A percentile compares a stretch with the other conserved stretches of the same genome.
Conservation (phyloP, 1,139 yeast genomes). For the Blastobotrys persicus region DNA sequence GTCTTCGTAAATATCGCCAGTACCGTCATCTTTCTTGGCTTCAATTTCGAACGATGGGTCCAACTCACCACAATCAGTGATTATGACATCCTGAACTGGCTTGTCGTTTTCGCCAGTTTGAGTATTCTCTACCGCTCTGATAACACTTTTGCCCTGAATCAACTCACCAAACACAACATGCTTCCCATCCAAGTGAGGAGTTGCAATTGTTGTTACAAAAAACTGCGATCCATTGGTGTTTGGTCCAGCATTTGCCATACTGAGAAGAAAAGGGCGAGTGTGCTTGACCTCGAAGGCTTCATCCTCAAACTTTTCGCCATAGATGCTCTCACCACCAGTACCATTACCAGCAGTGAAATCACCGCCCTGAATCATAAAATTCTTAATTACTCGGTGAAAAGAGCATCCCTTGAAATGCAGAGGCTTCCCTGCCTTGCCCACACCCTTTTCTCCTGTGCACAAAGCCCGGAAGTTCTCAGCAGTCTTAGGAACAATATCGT, state of each 20-base stretch:
- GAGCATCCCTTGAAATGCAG: slow-evolving; percentile 72
- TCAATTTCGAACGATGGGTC: slow-evolving; percentile 50
- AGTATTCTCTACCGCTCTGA: slow-evolving; percentile 70
- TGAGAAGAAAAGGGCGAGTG: slow-evolving; percentile 79
- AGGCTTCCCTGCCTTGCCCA: slow-evolving; percentile 60
- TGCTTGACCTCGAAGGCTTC: slow-evolving; percentile 79
- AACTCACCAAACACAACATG: slow-evolving; percentile 97
- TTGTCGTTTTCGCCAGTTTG: slow-evolving; percentile 69
- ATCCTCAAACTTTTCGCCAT: slow-evolving; percentile 93
- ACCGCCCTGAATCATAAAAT: slow-evolving; percentile 59
- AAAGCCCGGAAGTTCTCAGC: slow-evolving; percentile 89
- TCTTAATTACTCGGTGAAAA: slow-evolving; percentile 88
- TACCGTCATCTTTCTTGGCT: slow-evolving; percentile 66
- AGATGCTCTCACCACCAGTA: slow-evolving; percentile 92
- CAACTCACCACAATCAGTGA: slow-evolving; percentile 77
- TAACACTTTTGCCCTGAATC: slow-evolving; percentile 74
- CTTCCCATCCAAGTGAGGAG: slow-evolving; percentile 86
- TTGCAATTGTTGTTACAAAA: slow-evolving; percentile 78
- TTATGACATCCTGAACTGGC: slow-evolving; percentile 64
- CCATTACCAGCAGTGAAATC: slow-evolving; percentile 90
- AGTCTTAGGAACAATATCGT: slow-evolving; percentile 85
- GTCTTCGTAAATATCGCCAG: slow-evolving; percentile 84
- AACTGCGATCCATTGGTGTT: slow-evolving; percentile 95
- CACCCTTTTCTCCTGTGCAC: slow-evolving; percentile 87
- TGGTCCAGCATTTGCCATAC: slow-evolving; percentile 97